Evolutionary conservation across 108 stramenopile genomes (phyloP), one percentile per base, ranked within the genome.

Genomic region (Skeletonema marinoi): DNA sequence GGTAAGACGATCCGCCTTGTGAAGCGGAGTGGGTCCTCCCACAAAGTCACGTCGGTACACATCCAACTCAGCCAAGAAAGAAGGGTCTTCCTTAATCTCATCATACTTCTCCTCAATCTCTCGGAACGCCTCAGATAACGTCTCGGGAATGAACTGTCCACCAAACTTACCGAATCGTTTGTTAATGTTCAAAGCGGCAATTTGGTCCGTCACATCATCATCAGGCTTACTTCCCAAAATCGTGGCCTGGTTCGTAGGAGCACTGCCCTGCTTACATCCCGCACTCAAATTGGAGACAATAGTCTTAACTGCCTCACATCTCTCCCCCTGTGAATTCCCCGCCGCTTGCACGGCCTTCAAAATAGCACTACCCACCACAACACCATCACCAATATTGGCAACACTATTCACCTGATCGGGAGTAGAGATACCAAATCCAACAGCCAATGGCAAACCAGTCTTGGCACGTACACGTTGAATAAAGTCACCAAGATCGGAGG

Each of bases 61-160:
- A 71, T 85, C 96, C 32, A 98, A 65, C 88, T 98, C 98, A 65
- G 93, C 93, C 71, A 92, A 84, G 81, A 98, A 98, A 8, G 87
- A 86, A 7, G 97, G 96, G 79, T 98, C 97, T 62, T 85, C 73
- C 82, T 92, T 92, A 64, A 96, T 88, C 68, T 83, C 74, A 29
- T 85, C 88, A 79, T 98, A 98, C 65, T 88, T 84, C 75, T 85
- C 84, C 73, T 97, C 97, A 66, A 98, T 90, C 81, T 98, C 96
- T 58, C 90, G 85, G 88, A 98, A 98, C 25, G 98, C 98, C 61
- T 94, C 97, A 54, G 93, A 93, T 19, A 99, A 72, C 3, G 98
- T 99, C 76, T 98, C 98, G 32, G 98, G 98, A 73, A 99, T 98
- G 92, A 91, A 99, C 60, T 98, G 95, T 14, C 98, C 98, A 6